phyloP scores from a whole-genome alignment of 495 filamentous ascomycete species.

The Penicillium atrosanguineum region DNA sequence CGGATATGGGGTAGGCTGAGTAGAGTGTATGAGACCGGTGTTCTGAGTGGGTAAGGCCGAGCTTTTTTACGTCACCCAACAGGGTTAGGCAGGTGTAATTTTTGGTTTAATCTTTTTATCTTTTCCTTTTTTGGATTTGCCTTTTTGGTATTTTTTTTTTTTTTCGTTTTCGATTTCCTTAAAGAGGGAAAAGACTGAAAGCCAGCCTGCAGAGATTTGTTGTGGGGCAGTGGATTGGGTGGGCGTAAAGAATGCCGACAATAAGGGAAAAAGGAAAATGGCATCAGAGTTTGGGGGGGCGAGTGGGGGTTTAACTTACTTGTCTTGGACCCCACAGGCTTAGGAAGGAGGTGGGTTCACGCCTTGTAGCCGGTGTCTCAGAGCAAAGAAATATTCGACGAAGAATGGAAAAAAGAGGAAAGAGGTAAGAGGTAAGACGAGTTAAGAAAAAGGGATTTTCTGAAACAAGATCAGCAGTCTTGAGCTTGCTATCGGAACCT shows the following conservation, averaged over 20 bases:
- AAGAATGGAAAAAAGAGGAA: background rate
- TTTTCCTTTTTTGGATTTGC: background rate
- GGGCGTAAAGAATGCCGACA: constrained; percentile 27
- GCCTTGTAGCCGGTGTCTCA: constrained; percentile 14
- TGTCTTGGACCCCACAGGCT: constrained; percentile 21
- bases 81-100: constrained; percentile 19
- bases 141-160: constrained; percentile 4
- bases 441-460: background rate
- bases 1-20: constrained; percentile 31
- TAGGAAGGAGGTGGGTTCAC: constrained; percentile 18
- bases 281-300: background rate
- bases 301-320: constrained; percentile 10
- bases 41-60: constrained; percentile 22
- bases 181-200: constrained; percentile 15
- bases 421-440: background rate
- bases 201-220: constrained; percentile 26
- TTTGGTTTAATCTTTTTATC: constrained; percentile 5
- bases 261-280: constrained; percentile 12
- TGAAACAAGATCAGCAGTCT: constrained; percentile 3
- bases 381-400: constrained; percentile 1
- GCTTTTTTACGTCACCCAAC: constrained; percentile 33
- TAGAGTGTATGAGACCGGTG: constrained; percentile 11
- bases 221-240: constrained; percentile 21
- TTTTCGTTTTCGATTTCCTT: constrained; percentile 1
- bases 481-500: constrained; percentile 14